Conservation (phyloP, 2,329 filamentous ascomycete genomes). For the Phyllosticta citrichinensis region DNA sequence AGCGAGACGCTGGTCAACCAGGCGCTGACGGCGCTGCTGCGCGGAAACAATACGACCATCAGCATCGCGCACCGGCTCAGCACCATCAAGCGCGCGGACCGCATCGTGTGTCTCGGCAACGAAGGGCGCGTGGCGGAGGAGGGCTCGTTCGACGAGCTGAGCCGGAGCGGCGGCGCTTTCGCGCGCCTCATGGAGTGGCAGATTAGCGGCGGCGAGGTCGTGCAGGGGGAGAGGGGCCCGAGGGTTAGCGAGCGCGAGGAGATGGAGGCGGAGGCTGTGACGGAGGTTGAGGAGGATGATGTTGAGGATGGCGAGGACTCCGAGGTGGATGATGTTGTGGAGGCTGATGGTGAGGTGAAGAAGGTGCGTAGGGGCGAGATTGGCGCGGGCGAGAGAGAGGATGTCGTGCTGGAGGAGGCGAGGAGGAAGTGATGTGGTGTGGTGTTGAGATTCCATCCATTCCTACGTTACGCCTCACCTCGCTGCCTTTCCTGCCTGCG, state of each 20-base stretch:
- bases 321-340: neutral
- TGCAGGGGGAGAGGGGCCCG: conserved; percentile 19
- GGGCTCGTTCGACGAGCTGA: conserved; percentile 71
- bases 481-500: too few relatives aligned
- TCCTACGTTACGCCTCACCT: too few relatives aligned
- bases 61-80: conserved; percentile 93
- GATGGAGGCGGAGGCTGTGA: conserved; percentile 34
- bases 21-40: conserved; percentile 69
- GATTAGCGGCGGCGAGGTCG: conserved; percentile 68
- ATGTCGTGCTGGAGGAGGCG: too few relatives aligned
- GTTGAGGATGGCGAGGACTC: neutral
- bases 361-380: neutral
- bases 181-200: conserved; percentile 98
- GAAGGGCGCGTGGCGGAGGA: conserved; percentile 87
- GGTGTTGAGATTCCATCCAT: too few relatives aligned
- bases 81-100: conserved; percentile 92
- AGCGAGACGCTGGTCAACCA: conserved; percentile 94
- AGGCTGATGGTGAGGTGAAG: neutral
- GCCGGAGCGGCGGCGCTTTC: conserved; percentile 71
- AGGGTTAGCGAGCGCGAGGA: conserved; percentile 39
- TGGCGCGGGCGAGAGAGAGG: neutral
- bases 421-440: too few relatives aligned
- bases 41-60: conserved; percentile 88
- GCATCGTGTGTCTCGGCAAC: conserved; percentile 80
- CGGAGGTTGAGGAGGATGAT: conserved; percentile 3